Evolutionary conservation across 2,329 filamentous ascomycete species (phyloP).

Genomic region (Verticillium longisporum): DNA sequence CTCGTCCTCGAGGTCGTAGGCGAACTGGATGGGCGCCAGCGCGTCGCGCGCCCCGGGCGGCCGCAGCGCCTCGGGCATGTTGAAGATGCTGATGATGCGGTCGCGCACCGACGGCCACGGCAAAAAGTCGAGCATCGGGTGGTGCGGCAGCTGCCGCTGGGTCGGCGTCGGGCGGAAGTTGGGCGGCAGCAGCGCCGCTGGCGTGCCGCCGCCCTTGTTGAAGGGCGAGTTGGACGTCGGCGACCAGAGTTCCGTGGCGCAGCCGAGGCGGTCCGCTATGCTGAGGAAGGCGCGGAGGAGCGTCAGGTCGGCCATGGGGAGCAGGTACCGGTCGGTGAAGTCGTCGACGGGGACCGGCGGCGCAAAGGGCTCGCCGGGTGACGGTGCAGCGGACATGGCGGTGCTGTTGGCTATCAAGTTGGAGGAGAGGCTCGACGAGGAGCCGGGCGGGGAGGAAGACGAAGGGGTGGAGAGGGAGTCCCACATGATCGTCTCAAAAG

Average conservation of each 20-base stretch:
- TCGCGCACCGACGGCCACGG: constrained; percentile 51
- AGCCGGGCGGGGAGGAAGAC: constrained; percentile 1
- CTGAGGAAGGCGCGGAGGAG: constrained; percentile 39
- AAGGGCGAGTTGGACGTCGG: constrained; percentile 41
- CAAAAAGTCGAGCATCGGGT: constrained; percentile 49
- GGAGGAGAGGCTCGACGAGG: not conserved
- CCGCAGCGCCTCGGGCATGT: constrained; percentile 37
- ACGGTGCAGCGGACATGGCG: not conserved
- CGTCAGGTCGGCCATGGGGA: constrained; percentile 41
- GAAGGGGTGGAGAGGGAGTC: constrained; percentile 6
- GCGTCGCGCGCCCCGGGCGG: constrained; percentile 38
- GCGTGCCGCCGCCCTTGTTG: constrained; percentile 19
- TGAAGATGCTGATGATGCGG: constrained; percentile 43
- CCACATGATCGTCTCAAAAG: constrained; percentile 11
- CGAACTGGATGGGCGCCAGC: constrained; percentile 41
- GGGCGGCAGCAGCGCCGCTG: constrained; percentile 31
- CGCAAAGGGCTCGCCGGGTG: not conserved
- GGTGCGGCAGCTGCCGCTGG: constrained; percentile 44
- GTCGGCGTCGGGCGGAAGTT: constrained; percentile 43
- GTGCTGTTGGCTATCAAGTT: not conserved
- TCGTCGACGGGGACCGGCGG: constrained; percentile 3
- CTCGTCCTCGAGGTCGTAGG: constrained; percentile 50
- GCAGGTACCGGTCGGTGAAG: constrained; percentile 38
- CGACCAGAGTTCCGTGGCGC: constrained; percentile 34
- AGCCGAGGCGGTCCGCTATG: constrained; percentile 39